A percentile compares a stretch with the other conserved stretches of the same genome.
These are phyloP conservation scores for Scheffersomyces cryptocercus DNA, from an alignment of 1,139 yeast genomes.

Conservation along the genomic window DNA sequence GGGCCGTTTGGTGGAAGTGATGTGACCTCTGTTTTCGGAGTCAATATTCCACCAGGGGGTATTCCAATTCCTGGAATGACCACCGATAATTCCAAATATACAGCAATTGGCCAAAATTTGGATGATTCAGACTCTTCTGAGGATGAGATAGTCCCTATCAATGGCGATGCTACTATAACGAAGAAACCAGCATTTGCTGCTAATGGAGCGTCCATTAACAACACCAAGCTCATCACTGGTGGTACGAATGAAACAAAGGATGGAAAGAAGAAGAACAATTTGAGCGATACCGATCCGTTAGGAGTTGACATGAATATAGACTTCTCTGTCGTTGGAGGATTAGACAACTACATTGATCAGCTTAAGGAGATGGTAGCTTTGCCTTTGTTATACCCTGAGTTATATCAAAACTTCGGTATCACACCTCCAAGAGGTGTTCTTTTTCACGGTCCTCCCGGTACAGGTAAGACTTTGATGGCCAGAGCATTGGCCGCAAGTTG, in stretches of 20 bases:
- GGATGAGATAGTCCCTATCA: constrained; percentile 49
- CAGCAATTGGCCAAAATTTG: constrained; percentile 52
- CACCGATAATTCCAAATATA: constrained; percentile 29
- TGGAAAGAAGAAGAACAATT: constrained; percentile 57
- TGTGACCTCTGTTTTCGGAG: constrained; percentile 72
- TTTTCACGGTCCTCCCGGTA: constrained; percentile 99
- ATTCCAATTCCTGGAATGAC: constrained; percentile 41
- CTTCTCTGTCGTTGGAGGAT: constrained; percentile 88
- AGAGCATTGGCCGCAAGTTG: constrained; percentile 96
- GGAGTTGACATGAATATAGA: constrained; percentile 94
- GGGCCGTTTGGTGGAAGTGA: constrained; percentile 97
- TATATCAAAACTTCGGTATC: constrained; percentile 84
- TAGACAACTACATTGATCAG: constrained; percentile 86
- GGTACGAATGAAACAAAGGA: constrained; percentile 22
- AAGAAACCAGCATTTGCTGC: constrained; percentile 23
- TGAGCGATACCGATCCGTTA: constrained; percentile 93
- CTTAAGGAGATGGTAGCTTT: constrained; percentile 96
- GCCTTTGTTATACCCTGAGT: constrained; percentile 91
- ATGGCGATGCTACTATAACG: constrained; percentile 37
- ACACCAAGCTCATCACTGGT: constrained; percentile 38
- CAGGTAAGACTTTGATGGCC: constrained; percentile 98
- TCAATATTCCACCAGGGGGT: constrained; percentile 57
- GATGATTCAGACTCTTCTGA: constrained; percentile 75
- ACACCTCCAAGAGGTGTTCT: constrained; percentile 98
- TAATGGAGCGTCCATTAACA: constrained; percentile 14